Evolutionary conservation across 2,329 filamentous ascomycete species (phyloP), one percentile per base, ranked within the genome.

Genomic region (Tolypocladium sp.): DNA sequence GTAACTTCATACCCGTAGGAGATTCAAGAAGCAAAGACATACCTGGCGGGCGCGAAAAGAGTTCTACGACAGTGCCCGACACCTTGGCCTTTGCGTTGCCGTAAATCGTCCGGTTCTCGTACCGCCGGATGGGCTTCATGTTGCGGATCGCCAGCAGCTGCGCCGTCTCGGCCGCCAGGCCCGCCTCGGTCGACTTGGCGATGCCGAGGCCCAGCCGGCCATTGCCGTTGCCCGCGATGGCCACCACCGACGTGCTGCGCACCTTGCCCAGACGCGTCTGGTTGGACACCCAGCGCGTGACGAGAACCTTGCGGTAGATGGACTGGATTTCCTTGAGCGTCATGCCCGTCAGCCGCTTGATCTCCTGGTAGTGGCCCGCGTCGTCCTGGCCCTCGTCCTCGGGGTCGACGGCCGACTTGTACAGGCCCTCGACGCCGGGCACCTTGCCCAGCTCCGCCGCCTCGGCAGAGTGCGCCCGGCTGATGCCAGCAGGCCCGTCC

Each of bases 211-310:
- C 94, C 38, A 99, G 75, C 68, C 93, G 82, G 20, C 94, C 94
- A 65, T 94, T 83, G 60, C 85, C 83, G 74, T 97, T 96, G 57
- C 94, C 94, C 7, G 92, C 92, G 65, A 97, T 86, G 46, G 86
- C 86, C 62, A 97, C 77, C 66, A 85, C 81, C 68, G 93, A 95
- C 46, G 81, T 68, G 73, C 88, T 90, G 65, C 82, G 82, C 61
- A 99, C 88, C 81, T 97, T 99, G 71, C 94, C 94, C 75, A 99
- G 85, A 78, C 93, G 90, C 27, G 94, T 97, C 81, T 97, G 93
- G 76, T 99, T 97, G 64, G 84, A 80, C 60, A 99, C 94, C 46
- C 76, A 75, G 69, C 93, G 90, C 5, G 71, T 70, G 54, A 96
- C 89, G 54, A 99, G 76, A 55, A 82, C 79, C 81, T 95, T 96